Conservation (phyloP, 1,284 basidiomycete genomes). For the Austroboletus niveus region DNA sequence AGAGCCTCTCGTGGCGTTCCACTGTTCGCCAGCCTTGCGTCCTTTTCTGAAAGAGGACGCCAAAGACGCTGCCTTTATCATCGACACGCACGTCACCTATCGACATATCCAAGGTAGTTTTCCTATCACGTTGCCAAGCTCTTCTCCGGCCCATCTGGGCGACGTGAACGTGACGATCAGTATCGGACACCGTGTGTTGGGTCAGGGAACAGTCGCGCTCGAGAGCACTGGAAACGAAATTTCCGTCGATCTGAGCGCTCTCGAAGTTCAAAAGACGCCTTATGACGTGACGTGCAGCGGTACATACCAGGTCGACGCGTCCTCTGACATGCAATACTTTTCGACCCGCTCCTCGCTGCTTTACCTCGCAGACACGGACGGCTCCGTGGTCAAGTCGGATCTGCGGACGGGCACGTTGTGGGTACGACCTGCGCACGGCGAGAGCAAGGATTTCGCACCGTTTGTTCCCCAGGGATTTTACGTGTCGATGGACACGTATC, state of each 20-base stretch:
- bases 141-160: constrained; percentile 13
- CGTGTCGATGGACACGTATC: constrained; percentile 17
- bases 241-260: constrained; percentile 17
- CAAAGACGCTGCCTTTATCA: constrained; percentile 42
- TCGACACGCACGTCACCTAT: constrained; percentile 58
- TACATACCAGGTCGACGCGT: constrained; percentile 13
- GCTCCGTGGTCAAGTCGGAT: constrained; percentile 34
- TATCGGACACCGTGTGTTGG: constrained; percentile 40
- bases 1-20: constrained; percentile 59
- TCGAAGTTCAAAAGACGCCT: constrained; percentile 16
- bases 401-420: constrained; percentile 29
- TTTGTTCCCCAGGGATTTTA: constrained; percentile 34
- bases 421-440: constrained; percentile 18
- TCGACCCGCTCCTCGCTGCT: constrained; percentile 23
- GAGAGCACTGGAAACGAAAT: constrained; percentile 41
- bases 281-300: constrained; percentile 26
- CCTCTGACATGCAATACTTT: constrained; percentile 17
- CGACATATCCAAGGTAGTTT: constrained; percentile 45
- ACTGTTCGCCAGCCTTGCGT: constrained; percentile 63
- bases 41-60: constrained; percentile 64
- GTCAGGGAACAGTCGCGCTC: constrained; percentile 46
- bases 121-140: constrained; percentile 38
- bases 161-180: constrained; percentile 41
- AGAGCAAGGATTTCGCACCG: constrained; percentile 19
- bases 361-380: constrained; percentile 29